These are phyloP conservation scores for Penicillium arizonense DNA, from an alignment of 495 filamentous ascomycete species.

Conservation along the genomic window DNA sequence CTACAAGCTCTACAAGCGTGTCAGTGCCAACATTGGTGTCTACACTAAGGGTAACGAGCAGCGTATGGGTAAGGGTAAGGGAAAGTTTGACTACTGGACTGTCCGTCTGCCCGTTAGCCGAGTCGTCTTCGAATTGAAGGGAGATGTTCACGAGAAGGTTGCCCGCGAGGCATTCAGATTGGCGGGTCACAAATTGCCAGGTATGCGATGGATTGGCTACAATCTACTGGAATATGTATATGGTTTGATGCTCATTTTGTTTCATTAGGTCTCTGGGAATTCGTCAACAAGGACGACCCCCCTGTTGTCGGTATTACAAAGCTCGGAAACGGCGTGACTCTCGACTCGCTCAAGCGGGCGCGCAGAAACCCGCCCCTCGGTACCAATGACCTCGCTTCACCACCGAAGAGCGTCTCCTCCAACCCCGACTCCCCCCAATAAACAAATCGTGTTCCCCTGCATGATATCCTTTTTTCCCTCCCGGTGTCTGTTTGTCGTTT, in stretches of 20 bases:
- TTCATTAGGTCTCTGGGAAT: slow-evolving; percentile 78
- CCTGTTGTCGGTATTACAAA: slow-evolving; percentile 94
- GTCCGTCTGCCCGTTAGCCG: slow-evolving; percentile 81
- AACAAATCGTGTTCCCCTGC: slow-evolving; percentile 29
- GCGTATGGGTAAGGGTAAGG: slow-evolving; percentile 99
- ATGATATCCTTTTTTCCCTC: slow-evolving; percentile 12
- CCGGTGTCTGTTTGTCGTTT: slow-evolving; percentile 11
- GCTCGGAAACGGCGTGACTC: slow-evolving; percentile 72
- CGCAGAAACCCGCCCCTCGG: slow-evolving; percentile 62
- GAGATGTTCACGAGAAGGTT: slow-evolving; percentile 90
- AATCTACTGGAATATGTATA: not conserved
- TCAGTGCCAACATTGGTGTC: slow-evolving; percentile 89
- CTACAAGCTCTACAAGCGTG: slow-evolving; percentile 86
- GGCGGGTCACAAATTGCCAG: slow-evolving; percentile 92
- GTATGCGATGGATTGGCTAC: slow-evolving; percentile 48
- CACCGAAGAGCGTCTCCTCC: slow-evolving; percentile 38
- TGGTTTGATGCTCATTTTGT: slow-evolving; percentile 21
- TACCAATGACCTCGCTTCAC: slow-evolving; percentile 28
- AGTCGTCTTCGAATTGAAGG: slow-evolving; percentile 89
- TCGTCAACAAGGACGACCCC: slow-evolving; percentile 89
- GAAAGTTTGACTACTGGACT: slow-evolving; percentile 95
- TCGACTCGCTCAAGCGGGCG: slow-evolving; percentile 75
- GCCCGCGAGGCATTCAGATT: slow-evolving; percentile 91
- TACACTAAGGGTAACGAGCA: slow-evolving; percentile 94
- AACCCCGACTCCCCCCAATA: slow-evolving; percentile 42